Evolutionary conservation across 345 rosid species (phyloP), one percentile per base, ranked within the genome.

Genomic region (Brassica nigra): DNA sequence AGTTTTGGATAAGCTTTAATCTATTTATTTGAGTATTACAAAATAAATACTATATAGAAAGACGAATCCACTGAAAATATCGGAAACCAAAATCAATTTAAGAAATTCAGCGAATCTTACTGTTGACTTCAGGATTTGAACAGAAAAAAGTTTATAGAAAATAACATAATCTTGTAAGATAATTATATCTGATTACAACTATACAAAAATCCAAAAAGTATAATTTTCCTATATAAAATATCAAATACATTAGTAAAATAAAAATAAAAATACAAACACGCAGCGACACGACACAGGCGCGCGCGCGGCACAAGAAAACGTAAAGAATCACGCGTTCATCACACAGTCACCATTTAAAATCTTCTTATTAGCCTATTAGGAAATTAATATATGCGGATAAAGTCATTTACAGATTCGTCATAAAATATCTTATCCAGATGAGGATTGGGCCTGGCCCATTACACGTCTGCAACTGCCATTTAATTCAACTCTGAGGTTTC

Each of bases 391-490:
- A 70, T 63, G 42, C 65, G 6, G 34, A 77, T 70, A 47, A 58
- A 28, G 65, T 62, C 62, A 27, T 34, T 33, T 70, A 62, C 62
- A 31, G 34, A 68, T 47, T 70, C 54, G 63, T 62, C 70, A 69
- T 47, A 76, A 14, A 63, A 30, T 52, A 78, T 78, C 81, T 78
- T 78, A 78, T 78, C 76, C 47, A 64, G 8, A 49, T 49, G 7
- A 52, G 10, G n/a, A 70, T 36, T 71, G 76, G 81, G 81, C 76
- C 66, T 64, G 81, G 76, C 59, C 81, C 81, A 78, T 78, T 29
- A 37, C 42, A 52, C 12, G 61, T 70, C 20, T 52, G 42, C 80
- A 68, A 68, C 75, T 71, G 71, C 44, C 76, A 52, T 77, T 57
- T 52, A 49, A 37, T 78, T 71, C 67, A 72, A 72, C 9, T 18